Percentiles rank a stretch among this genome's conserved stretches.
These are phyloP conservation scores for Kwoniella bestiolae DNA, from an alignment of 768 basidiomycete species.

Conservation along the genomic window DNA sequence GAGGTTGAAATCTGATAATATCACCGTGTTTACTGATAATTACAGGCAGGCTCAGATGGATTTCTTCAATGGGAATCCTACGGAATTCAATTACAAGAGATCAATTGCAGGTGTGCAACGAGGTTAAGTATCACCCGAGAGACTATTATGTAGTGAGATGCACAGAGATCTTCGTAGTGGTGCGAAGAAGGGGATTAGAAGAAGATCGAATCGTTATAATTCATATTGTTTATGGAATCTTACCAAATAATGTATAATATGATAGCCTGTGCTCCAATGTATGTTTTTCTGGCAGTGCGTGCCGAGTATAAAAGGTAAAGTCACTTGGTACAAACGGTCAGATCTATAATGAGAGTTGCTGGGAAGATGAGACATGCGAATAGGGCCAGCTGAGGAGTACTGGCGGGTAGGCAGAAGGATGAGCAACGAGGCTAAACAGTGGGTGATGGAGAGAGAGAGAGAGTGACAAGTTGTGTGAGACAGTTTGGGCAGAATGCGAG, in stretches of 20 bases:
- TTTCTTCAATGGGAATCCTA: slow-evolving; percentile 43
- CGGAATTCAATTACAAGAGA: slow-evolving; percentile 38
- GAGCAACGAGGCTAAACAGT: too few species aligned
- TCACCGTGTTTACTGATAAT: slow-evolving; percentile 44
- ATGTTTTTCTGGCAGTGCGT: background rate
- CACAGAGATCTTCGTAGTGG: background rate
- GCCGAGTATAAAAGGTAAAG: too few species aligned
- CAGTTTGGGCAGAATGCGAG: too few species aligned
- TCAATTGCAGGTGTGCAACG: background rate
- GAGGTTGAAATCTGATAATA: slow-evolving; percentile 36
- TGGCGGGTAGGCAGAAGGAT: too few species aligned
- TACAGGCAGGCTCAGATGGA: slow-evolving; percentile 42
- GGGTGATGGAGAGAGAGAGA: too few species aligned
- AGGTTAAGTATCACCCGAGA: too few species aligned
- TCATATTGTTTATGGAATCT: background rate
- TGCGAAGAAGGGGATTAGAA: background rate
- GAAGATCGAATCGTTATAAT: background rate
- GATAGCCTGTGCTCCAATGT: background rate
- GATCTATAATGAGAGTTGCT: too few species aligned
- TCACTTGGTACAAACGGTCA: too few species aligned
- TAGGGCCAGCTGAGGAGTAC: too few species aligned
- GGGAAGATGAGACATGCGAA: too few species aligned
- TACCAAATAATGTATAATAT: background rate
- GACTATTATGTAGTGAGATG: too few species aligned
- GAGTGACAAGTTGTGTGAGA: too few species aligned